Evolutionary conservation across 2,329 filamentous ascomycete species (phyloP), one percentile per base, ranked within the genome.

Genomic region (Ambrosiella xylebori): DNA sequence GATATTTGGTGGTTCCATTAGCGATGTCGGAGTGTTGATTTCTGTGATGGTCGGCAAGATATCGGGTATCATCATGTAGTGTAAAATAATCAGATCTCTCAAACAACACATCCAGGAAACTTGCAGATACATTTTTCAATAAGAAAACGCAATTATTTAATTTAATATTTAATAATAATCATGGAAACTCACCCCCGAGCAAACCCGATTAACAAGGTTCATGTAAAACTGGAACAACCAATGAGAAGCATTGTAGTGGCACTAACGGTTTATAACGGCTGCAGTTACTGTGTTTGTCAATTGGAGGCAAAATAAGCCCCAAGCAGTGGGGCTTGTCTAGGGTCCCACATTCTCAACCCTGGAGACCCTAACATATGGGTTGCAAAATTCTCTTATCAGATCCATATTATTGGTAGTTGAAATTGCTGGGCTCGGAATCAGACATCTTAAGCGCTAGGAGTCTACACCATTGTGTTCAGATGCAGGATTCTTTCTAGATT

Each of bases 181-280:
- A 6, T 11, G 6, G 12, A 3, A 9, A 17, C 12, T 27, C 15
- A n/a, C 56, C 27, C 39, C 45, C 53, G 53, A 52, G 47, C 47
- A 47, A n/a, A 51, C 53, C 53, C 57, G 54, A 59, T 19, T 27
- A 36, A 5, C 47, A 51, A 36, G 8, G n/a, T 11, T 60, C 59
- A 51, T 45, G 59, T 57, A 54, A 56, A 60, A 60, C 59, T 49
- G 55, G 56, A 60, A 54, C 15, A 27, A 45, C 54, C 56, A 50
- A 55, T 36, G 19, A 53, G 37, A 53, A 27, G 27, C 19, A 17
- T 27, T 57, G 35, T 12, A 44, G 41, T 47, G 51, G n/a, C 27
- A 41, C 39, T 49, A 40, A 51, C 56, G 59, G 55, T 41, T 57
- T 38, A 37, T 40, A 19, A 60, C 59, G 59, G 59, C 27, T 60